Evolutionary conservation across 768 basidiomycete genomes (phyloP), one percentile per base, ranked within the genome.

Genomic region (Hericium alpestre): DNA sequence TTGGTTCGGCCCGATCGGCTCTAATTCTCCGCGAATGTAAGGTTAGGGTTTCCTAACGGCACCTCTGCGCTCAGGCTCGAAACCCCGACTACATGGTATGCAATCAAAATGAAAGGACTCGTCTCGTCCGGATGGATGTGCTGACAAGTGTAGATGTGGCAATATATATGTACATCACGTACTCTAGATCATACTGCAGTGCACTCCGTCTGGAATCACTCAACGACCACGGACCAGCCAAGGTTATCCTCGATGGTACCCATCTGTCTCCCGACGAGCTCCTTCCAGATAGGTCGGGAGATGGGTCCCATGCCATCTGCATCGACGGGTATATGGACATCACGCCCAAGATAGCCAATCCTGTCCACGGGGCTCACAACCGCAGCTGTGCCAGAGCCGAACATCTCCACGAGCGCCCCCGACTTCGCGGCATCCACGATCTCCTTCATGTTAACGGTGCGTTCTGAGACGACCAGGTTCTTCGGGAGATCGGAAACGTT

Each of bases 321-420:
- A 1, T 72, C 73, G 7, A 71, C 70, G 11, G 75, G 76, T 22
- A 78, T 69, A 40, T 58, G 49, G 37, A 78, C 66, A 56, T 77
- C 75, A 39, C 65, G 57, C 1, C 72, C 75, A 57, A 73, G 54
- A 61, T 76, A 76, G 11, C 76, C 76, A 61, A 78, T 76, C 56
- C 68, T 71, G 37, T 68, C 58, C 2, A 71, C 61, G 18, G 70
- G 65, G 53, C 65, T 67, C 39, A 71, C 62, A 40, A 71, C 65
- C 15, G 75, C 76, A 4, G 76, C 76, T 1, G 76, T 78, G 20
- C 76, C 76, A 5, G 65, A 25, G 32, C 71, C 71, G 53, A 72
- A 72, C 53, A 70, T 64, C 58, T 72, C 71, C 11, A 70, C 60
- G 18, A 72, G 61, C 10, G 56, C 53, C 13, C 71, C 69, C 5